phyloP scores from a whole-genome alignment of 2,329 filamentous ascomycete species.

The Aspergillus quadricinctus region DNA sequence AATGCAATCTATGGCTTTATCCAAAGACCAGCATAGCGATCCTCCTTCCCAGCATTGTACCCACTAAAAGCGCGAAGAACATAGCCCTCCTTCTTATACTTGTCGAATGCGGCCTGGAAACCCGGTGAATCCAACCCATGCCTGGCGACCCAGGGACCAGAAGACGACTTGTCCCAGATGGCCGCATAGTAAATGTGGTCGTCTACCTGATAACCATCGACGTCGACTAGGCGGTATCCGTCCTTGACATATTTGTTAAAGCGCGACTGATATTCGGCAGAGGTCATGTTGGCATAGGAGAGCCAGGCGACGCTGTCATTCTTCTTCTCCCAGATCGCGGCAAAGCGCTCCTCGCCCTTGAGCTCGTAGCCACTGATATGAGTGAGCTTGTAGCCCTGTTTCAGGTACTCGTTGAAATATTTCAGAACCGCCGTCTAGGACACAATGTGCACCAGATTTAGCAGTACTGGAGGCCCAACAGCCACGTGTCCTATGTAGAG shows the following conservation, averaged over 20 bases:
- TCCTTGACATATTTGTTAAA: conserved; percentile 9
- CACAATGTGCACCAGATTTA: too few species aligned
- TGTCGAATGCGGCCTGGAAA: conserved; percentile 9
- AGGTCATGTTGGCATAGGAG: conserved; percentile 3
- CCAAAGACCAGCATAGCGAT: conserved; percentile 13
- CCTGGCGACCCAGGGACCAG: conserved; percentile 9
- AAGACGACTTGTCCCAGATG: conserved; percentile 11
- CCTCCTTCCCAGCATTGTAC: conserved; percentile 6
- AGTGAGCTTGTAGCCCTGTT: conserved; percentile 7
- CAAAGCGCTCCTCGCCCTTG: conserved; percentile 6
- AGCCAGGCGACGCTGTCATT: neutral
- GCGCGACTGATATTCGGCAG: conserved; percentile 3
- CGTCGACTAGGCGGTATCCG: conserved; percentile 6
- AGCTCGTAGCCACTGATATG: conserved; percentile 12
- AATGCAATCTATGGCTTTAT: conserved; percentile 2
- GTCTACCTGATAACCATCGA: conserved; percentile 6
- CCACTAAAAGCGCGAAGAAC: conserved; percentile 8
- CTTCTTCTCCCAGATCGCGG: conserved; percentile 12
- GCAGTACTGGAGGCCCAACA: too few species aligned
- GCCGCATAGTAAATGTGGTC: conserved; percentile 7
- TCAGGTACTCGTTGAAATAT: conserved; percentile 3
- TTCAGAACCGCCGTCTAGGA: too few species aligned
- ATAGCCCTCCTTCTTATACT: conserved; percentile 9
- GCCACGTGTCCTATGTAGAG: too few species aligned
- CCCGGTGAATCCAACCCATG: conserved; percentile 7